These are phyloP conservation scores for Botryosphaeria agaves DNA, from an alignment of 2,329 filamentous ascomycete genomes.

Conservation along the genomic window DNA sequence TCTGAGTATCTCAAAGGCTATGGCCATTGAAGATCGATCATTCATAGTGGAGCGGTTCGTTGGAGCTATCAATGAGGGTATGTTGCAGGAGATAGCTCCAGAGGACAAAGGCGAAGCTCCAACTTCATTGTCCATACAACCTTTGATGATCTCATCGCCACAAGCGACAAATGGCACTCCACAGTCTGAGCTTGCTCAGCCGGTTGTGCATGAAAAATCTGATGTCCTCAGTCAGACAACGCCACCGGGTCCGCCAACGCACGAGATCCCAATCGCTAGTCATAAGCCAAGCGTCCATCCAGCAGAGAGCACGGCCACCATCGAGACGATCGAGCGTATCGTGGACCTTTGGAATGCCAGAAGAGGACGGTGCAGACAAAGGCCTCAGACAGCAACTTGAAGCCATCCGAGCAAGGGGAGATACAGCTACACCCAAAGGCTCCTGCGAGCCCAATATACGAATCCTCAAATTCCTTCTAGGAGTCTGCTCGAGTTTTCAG, in stretches of 20 bases:
- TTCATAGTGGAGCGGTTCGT: constrained; percentile 15
- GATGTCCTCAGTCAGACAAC: not conserved
- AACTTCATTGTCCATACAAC: too few species aligned
- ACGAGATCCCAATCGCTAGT: too few species aligned
- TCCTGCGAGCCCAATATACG: constrained; percentile 11
- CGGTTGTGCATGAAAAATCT: not conserved
- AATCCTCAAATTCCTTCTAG: constrained; percentile 12
- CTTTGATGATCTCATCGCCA: not conserved
- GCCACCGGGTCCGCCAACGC: too few species aligned
- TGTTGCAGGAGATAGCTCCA: constrained; percentile 8
- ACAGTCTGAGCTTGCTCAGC: not conserved
- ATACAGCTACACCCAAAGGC: constrained; percentile 4
- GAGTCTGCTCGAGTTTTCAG: constrained; percentile 11
- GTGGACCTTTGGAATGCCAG: constrained; percentile 9
- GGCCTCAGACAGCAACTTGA: constrained; percentile 11
- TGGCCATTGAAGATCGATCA: constrained; percentile 7
- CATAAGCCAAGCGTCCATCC: constrained; percentile 5
- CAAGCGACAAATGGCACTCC: not conserved
- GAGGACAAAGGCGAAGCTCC: too few species aligned
- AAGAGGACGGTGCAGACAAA: constrained; percentile 8
- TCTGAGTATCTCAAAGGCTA: constrained; percentile 9
- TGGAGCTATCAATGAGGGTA: constrained; percentile 13
- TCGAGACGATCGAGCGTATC: constrained; percentile 9
- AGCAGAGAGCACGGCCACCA: constrained; percentile 3
- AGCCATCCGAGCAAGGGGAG: constrained; percentile 11